Evolutionary conservation across 805 yeast species (phyloP).

Genomic region (Candida tammaniensis): DNA sequence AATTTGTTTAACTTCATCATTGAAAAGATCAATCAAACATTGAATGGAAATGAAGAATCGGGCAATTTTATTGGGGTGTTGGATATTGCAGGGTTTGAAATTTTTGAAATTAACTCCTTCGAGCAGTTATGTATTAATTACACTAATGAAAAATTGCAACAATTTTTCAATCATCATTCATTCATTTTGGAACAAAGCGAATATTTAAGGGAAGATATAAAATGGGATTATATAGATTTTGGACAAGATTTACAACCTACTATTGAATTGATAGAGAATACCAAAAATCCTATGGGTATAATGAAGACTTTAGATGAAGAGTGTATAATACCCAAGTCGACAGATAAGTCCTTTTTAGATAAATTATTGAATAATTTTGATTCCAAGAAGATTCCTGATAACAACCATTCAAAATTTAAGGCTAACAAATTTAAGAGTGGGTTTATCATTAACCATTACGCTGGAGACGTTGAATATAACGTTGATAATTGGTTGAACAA

Average conservation of each 20-base stretch:
- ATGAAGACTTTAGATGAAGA: slow-evolving; percentile 90
- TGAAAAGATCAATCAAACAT: slow-evolving; percentile 65
- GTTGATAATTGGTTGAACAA: slow-evolving; percentile 92
- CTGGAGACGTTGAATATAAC: slow-evolving; percentile 93
- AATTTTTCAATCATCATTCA: slow-evolving; percentile 60
- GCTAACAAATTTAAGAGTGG: slow-evolving; percentile 75
- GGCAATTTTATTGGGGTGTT: slow-evolving; percentile 51
- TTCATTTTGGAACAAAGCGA: slow-evolving; percentile 61
- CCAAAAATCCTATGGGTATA: slow-evolving; percentile 58
- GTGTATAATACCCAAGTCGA: slow-evolving; percentile 88
- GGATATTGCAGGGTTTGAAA: slow-evolving; percentile 64
- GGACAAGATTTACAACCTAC: slow-evolving; percentile 95
- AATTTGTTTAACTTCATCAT: slow-evolving; percentile 77
- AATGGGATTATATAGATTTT: slow-evolving; percentile 81
- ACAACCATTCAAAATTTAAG: slow-evolving; percentile 50
- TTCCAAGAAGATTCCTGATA: slow-evolving; percentile 26
- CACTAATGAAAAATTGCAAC: slow-evolving; percentile 60
- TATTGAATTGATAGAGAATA: slow-evolving; percentile 82
- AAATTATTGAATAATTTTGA: slow-evolving; percentile 71
- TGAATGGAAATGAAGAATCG: slow-evolving; percentile 29
- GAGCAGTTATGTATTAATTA: slow-evolving; percentile 61
- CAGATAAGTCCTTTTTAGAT: slow-evolving; percentile 78
- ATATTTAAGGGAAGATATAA: slow-evolving; percentile 55
- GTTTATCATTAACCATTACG: slow-evolving; percentile 86
- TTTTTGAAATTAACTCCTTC: slow-evolving; percentile 54